Conservation (phyloP, 192 early-diverging fungal species). For the Backusella morwellensis region DNA sequence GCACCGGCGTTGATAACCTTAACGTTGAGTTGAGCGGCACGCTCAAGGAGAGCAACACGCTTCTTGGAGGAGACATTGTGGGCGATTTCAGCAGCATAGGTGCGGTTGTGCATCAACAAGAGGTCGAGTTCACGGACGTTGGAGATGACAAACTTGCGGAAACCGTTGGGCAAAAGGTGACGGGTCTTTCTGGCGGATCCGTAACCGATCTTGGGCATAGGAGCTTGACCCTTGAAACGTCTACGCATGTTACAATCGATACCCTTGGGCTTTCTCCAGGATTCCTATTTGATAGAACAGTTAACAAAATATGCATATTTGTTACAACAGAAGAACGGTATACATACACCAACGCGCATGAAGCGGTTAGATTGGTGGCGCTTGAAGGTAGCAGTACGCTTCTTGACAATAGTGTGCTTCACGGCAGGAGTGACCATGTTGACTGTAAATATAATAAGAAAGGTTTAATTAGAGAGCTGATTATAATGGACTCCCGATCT, state of each 20-base stretch:
- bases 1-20: slow-evolving; percentile 94
- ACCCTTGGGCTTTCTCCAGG: slow-evolving; percentile 99
- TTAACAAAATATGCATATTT: neutral
- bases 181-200: slow-evolving; percentile 97
- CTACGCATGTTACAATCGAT: slow-evolving; percentile 98
- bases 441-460: neutral
- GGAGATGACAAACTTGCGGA: slow-evolving; percentile 97
- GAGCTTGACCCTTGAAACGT: slow-evolving; percentile 96
- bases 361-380: slow-evolving; percentile 99
- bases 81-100: slow-evolving; percentile 98
- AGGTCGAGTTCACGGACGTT: slow-evolving; percentile 93
- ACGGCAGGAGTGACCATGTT: slow-evolving; percentile 94
- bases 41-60: slow-evolving; percentile 88
- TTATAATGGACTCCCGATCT: neutral
- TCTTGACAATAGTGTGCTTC: slow-evolving; percentile 98
- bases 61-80: slow-evolving; percentile 96
- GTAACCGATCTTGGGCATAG: slow-evolving; percentile 99
- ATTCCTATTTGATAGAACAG: slow-evolving; percentile 56
- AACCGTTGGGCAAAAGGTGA: slow-evolving; percentile 95
- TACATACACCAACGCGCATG: slow-evolving; percentile 84
- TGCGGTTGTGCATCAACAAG: slow-evolving; percentile 99
- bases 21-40: slow-evolving; percentile 94
- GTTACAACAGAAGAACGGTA: neutral
- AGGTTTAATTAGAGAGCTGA: neutral
- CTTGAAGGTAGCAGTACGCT: slow-evolving; percentile 95